These are phyloP conservation scores for Yamadazyma sp. DNA, from an alignment of 1,139 yeast species.

Conservation along the genomic window DNA sequence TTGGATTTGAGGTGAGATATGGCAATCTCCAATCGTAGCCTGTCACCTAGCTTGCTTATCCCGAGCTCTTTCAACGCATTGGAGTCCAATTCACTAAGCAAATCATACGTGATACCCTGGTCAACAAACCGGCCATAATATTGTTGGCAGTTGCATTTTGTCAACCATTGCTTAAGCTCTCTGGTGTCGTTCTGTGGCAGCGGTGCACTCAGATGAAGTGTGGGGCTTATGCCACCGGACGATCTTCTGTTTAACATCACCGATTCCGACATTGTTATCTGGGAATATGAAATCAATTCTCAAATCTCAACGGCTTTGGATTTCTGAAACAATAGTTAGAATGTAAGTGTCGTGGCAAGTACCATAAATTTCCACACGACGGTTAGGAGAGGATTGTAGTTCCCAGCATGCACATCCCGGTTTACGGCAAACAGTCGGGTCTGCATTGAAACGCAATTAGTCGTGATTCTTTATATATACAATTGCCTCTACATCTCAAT, in stretches of 20 bases:
- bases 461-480: too few species aligned
- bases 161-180: slow-evolving; percentile 40
- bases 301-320: neutral
- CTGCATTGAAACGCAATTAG: too few species aligned
- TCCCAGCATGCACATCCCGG: too few species aligned
- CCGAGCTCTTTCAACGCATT: slow-evolving; percentile 75
- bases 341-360: too few species aligned
- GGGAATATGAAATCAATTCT: neutral
- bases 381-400: too few species aligned
- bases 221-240: neutral
- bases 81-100: slow-evolving; percentile 65
- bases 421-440: too few species aligned
- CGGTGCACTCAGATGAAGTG: neutral
- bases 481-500: too few species aligned
- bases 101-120: slow-evolving; percentile 58
- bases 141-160: slow-evolving; percentile 37
- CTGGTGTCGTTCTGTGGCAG: slow-evolving; percentile 12
- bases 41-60: slow-evolving; percentile 75
- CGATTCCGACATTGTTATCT: slow-evolving; percentile 5
- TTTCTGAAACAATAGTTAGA: neutral
- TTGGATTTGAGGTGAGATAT: slow-evolving; percentile 43
- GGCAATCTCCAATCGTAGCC: slow-evolving; percentile 64
- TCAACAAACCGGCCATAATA: slow-evolving; percentile 36
- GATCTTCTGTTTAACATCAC: neutral
- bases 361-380: too few species aligned